These are phyloP conservation scores for Gnomoniopsis smithogilvyi DNA, from an alignment of 2,329 filamentous ascomycete species.

Conservation along the genomic window DNA sequence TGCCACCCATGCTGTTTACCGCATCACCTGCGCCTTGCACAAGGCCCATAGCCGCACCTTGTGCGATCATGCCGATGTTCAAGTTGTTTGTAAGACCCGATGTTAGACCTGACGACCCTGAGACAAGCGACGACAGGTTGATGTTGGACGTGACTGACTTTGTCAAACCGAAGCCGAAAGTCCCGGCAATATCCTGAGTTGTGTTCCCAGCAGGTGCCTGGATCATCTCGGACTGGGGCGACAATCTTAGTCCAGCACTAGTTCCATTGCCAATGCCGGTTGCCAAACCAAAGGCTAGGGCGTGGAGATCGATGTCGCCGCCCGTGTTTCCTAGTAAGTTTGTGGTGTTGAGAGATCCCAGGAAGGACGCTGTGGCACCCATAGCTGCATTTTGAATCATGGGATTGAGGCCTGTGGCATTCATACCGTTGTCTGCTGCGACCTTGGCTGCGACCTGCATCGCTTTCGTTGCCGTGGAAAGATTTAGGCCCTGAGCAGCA, in stretches of 20 bases:
- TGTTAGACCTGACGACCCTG: conserved; percentile 20
- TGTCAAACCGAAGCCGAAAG: conserved; percentile 27
- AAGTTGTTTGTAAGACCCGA: conserved; percentile 20
- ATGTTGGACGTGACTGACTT: conserved; percentile 25
- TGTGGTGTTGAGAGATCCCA: conserved; percentile 24
- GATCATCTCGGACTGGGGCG: not conserved
- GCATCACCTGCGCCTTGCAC: conserved; percentile 32
- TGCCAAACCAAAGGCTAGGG: not conserved
- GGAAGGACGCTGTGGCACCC: conserved; percentile 26
- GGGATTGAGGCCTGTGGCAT: conserved; percentile 27
- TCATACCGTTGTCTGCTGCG: conserved; percentile 25
- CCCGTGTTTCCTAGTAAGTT: conserved; percentile 10
- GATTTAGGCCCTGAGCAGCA: conserved; percentile 22
- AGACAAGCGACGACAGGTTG: conserved; percentile 6
- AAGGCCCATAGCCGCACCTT: conserved; percentile 33
- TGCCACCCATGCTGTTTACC: conserved; percentile 29
- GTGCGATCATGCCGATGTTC: conserved; percentile 28
- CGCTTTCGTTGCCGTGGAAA: conserved; percentile 17
- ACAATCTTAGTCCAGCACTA: conserved; percentile 17
- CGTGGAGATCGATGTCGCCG: conserved; percentile 3
- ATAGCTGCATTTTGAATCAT: conserved; percentile 28
- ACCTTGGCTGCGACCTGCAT: conserved; percentile 20
- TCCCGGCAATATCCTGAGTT: conserved; percentile 21
- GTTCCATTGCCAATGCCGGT: conserved; percentile 20
- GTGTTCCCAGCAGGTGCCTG: conserved; percentile 7